Evolutionary conservation across 331 rosid genomes (phyloP), one percentile per base, ranked within the genome.

Genomic region (Stylosanthes scabra): DNA sequence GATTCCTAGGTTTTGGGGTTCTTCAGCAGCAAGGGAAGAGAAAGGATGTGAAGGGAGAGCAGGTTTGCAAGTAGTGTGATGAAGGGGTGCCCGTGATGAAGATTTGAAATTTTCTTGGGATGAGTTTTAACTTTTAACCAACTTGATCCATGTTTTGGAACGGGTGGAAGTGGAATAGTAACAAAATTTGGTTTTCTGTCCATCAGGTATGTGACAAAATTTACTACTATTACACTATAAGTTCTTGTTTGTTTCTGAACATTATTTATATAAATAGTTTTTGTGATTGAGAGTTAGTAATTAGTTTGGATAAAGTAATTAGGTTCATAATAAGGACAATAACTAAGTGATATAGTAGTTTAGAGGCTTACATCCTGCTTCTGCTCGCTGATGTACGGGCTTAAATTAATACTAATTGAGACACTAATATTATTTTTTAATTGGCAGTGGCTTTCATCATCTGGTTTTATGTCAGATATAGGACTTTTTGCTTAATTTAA

Each of bases 1-100:
- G 55, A 59, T 71, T 45, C 68, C 25, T n/a, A 72, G 46, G 67
- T 28, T 44, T 28, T 71, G 66, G 67, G 46, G 45, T 42, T 15
- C 68, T 63, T 63, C 68, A 45, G 1, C 13, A 10, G 8, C 47
- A 16, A 44, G 58, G 3, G 46, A 70, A 41, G 51, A 40, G 42
- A 41, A 6, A 44, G 68, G 10, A 27, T 29, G 14, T 45, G 50
- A 45, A 0, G 15, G 8, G 46, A 44, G 41, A 55, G 10, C 8
- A 1, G 12, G 10, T 29, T 58, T 45, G 11, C 37, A 28, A 63
- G 37, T 63, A 2, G 49, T 58, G 7, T 58, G 67, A 58, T 58
- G n/a, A n/a, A n/a, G n/a, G n/a, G n/a, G n/a, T n/a, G n/a, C n/a
- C n/a, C n/a, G n/a, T n/a, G n/a, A n/a, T n/a, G 67, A 58, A 49